These are phyloP conservation scores for Leersia perrieri DNA, from an alignment of 176 grass and related monocot species.

Conservation along the genomic window DNA sequence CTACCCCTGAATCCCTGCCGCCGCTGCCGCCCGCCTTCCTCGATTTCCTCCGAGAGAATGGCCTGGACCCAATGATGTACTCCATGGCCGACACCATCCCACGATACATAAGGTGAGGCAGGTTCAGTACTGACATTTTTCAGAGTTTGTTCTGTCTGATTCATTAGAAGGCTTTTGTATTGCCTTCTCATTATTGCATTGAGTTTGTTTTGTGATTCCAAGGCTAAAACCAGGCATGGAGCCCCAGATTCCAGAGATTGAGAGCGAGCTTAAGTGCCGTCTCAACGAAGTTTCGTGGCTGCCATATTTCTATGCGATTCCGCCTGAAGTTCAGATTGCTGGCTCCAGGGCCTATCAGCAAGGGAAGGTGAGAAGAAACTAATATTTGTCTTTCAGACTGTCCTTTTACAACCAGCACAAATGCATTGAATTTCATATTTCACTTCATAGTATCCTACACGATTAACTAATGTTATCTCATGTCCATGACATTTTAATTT, in stretches of 20 bases:
- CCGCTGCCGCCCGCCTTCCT: slow-evolving; percentile 65
- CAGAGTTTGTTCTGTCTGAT: background rate
- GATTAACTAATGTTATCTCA: background rate
- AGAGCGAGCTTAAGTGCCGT: slow-evolving; percentile 71
- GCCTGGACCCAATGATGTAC: slow-evolving; percentile 72
- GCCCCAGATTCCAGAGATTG: slow-evolving; percentile 41
- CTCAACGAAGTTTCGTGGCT: slow-evolving; percentile 72
- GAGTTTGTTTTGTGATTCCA: slow-evolving; percentile 20
- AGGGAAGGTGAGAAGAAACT: slow-evolving; percentile 60
- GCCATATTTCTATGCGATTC: slow-evolving; percentile 81
- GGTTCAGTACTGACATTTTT: background rate
- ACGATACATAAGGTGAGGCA: slow-evolving; percentile 85
- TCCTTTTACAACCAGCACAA: background rate
- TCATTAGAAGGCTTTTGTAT: background rate
- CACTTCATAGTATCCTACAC: too few relatives aligned
- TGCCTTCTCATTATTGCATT: background rate
- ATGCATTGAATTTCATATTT: background rate
- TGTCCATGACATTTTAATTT: background rate
- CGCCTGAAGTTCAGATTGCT: slow-evolving; percentile 73
- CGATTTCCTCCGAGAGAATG: slow-evolving; percentile 79
- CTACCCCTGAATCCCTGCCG: slow-evolving; percentile 29
- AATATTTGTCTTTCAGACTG: background rate
- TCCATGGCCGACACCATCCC: slow-evolving; percentile 64
- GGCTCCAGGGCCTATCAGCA: slow-evolving; percentile 68
- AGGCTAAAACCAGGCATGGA: slow-evolving; percentile 87